These are phyloP conservation scores for Trametes versicolor DNA, from an alignment of 1,284 basidiomycete species.

Conservation along the genomic window DNA sequence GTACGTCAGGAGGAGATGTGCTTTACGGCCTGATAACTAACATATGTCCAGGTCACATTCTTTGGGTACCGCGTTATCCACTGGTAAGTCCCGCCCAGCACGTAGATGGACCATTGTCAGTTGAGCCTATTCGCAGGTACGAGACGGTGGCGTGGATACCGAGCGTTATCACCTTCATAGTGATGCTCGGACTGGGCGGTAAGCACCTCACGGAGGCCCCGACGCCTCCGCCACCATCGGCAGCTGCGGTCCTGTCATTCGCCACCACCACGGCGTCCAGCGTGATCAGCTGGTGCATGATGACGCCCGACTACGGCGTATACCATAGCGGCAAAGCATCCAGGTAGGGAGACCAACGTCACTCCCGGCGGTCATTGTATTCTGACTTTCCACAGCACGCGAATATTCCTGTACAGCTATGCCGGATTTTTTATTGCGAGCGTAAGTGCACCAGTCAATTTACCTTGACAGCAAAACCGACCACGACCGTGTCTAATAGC, in stretches of 20 bases:
- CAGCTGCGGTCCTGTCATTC: conserved; percentile 44
- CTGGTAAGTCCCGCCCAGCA: conserved; percentile 46
- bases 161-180: conserved; percentile 71
- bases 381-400: conserved; percentile 43
- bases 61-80: conserved; percentile 74
- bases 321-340: conserved; percentile 61
- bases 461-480: not conserved
- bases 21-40: not conserved
- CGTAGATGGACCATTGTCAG: not conserved
- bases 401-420: conserved; percentile 73
- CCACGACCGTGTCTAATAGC: conserved; percentile 44
- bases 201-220: conserved; percentile 52
- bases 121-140: conserved; percentile 45
- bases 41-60: conserved; percentile 53
- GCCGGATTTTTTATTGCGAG: conserved; percentile 69
- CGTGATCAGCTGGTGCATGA: conserved; percentile 64
- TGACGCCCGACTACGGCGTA: conserved; percentile 69
- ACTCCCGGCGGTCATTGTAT: not conserved
- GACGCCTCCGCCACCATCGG: conserved; percentile 45
- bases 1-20: conserved; percentile 35
- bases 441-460: conserved; percentile 46
- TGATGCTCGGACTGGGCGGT: conserved; percentile 69
- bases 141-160: conserved; percentile 77
- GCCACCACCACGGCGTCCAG: conserved; percentile 53
- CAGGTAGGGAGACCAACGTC: conserved; percentile 47